Conservation (phyloP, 805 yeast species). For the Yamadazyma paraphyllophila region DNA sequence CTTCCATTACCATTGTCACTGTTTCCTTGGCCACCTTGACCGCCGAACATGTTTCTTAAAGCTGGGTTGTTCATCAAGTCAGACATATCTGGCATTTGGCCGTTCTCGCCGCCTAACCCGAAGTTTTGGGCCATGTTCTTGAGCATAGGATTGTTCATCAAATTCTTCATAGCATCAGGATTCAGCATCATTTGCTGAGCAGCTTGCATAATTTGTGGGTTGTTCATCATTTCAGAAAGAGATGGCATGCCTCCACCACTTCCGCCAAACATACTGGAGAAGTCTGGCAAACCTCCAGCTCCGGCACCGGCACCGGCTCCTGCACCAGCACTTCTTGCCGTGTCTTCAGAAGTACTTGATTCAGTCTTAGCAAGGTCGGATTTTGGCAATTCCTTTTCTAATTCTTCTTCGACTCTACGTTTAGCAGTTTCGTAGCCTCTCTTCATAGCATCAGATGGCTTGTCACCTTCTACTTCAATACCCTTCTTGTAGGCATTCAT, state of each 20-base stretch:
- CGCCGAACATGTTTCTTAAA: slow-evolving; percentile 52
- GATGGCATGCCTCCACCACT: slow-evolving; percentile 73
- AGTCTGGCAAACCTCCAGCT: slow-evolving; percentile 69
- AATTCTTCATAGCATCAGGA: slow-evolving; percentile 69
- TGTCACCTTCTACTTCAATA: slow-evolving; percentile 80
- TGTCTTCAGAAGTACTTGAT: slow-evolving; percentile 17
- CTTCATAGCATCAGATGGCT: slow-evolving; percentile 84
- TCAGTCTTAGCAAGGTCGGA: slow-evolving; percentile 23
- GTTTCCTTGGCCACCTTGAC: slow-evolving; percentile 4
- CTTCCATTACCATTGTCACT: neutral
- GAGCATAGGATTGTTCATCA: slow-evolving; percentile 78
- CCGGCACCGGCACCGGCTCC: slow-evolving; percentile 41
- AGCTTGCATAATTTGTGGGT: slow-evolving; percentile 80
- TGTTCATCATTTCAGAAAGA: slow-evolving; percentile 69
- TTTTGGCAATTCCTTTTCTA: slow-evolving; percentile 34
- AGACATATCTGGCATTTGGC: slow-evolving; percentile 52
- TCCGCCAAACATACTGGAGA: slow-evolving; percentile 63
- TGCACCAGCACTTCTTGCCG: slow-evolving; percentile 26
- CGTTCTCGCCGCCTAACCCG: slow-evolving; percentile 61
- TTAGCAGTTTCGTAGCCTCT: slow-evolving; percentile 93
- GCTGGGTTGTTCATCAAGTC: slow-evolving; percentile 81
- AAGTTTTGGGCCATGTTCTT: slow-evolving; percentile 81
- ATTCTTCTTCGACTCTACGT: slow-evolving; percentile 76
- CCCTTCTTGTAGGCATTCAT: slow-evolving; percentile 89
- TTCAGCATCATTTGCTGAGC: slow-evolving; percentile 56